A percentile compares a stretch with the other conserved stretches of the same genome.
Evolutionary conservation across 306 rosid genomes (phyloP).

Genomic region (Neltuma alba): DNA sequence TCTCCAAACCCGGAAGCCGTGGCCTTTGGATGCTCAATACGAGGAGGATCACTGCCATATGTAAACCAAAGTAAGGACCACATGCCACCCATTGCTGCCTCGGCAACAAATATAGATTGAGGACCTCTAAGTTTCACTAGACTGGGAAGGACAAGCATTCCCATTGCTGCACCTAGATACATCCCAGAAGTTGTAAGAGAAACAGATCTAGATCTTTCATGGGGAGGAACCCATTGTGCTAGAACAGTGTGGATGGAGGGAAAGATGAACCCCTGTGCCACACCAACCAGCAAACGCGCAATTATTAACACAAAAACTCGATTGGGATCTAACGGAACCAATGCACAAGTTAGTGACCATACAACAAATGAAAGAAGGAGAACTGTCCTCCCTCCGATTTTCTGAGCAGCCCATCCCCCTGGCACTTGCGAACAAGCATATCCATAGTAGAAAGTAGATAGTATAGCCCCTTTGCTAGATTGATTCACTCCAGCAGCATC

Average conservation of each 20-base stretch:
- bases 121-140: constrained; percentile 84
- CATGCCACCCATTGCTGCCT: constrained; percentile 73
- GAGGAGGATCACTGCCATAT: constrained; percentile 74
- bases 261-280: constrained; percentile 92
- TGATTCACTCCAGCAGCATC: constrained; percentile 76
- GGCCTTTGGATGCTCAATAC: constrained; percentile 85
- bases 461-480: constrained; percentile 80
- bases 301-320: constrained; percentile 56
- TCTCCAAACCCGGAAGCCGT: constrained; percentile 84
- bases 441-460: constrained; percentile 89
- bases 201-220: constrained; percentile 93
- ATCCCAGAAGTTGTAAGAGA: constrained; percentile 93
- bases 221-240: constrained; percentile 99
- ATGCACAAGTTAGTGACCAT: constrained; percentile 87
- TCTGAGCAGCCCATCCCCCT: constrained; percentile 96
- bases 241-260: constrained; percentile 96
- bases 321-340: constrained; percentile 83
- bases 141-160: constrained; percentile 85
- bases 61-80: constrained; percentile 90
- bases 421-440: constrained; percentile 98
- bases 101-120: constrained; percentile 79
- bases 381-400: constrained; percentile 81
- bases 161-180: constrained; percentile 91
- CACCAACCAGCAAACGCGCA: constrained; percentile 95
- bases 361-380: constrained; percentile 79